Conservation (phyloP, 805 yeast genomes). For the Cyberlindnera bimundalis region DNA sequence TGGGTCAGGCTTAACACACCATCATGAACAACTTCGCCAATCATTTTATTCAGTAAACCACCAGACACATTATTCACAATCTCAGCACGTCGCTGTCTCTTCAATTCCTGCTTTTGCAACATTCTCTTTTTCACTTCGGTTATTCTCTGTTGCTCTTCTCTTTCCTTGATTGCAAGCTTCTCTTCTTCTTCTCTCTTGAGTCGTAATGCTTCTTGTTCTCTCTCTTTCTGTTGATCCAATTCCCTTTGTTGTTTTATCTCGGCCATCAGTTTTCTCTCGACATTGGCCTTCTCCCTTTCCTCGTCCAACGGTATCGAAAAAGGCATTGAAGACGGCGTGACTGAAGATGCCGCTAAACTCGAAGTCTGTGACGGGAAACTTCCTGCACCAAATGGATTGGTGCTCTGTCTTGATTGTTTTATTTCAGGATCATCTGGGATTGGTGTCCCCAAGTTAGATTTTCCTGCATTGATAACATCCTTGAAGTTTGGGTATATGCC, state of each 20-base stretch:
- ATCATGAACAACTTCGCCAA: slow-evolving; percentile 22
- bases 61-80: slow-evolving; percentile 13
- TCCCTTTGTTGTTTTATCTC: slow-evolving; percentile 2
- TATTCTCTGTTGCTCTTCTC: slow-evolving; percentile 12
- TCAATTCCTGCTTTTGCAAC: slow-evolving; percentile 18
- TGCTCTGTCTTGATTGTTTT: no score
- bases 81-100: slow-evolving; percentile 11
- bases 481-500: slow-evolving; percentile 31
- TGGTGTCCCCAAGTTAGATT: slow-evolving; percentile 5
- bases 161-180: slow-evolving; percentile 6
- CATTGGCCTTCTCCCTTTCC: not conserved
- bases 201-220: slow-evolving; percentile 5
- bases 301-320: not conserved
- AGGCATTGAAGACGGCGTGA: not conserved
- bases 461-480: slow-evolving; percentile 32
- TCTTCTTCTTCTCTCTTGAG: slow-evolving; percentile 12
- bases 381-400: no score
- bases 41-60: not conserved
- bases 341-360: not conserved
- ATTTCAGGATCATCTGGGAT: slow-evolving; percentile 1
- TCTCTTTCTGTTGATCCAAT: slow-evolving; percentile 2
- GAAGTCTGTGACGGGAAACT: no score
- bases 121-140: slow-evolving; percentile 15
- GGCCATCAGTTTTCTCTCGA: not conserved
- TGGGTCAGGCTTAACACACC: slow-evolving; percentile 16